A percentile compares a stretch with the other conserved stretches of the same genome.
phyloP scores from a whole-genome alignment of 202 grass and related monocot species.

The Setaria viridis region DNA sequence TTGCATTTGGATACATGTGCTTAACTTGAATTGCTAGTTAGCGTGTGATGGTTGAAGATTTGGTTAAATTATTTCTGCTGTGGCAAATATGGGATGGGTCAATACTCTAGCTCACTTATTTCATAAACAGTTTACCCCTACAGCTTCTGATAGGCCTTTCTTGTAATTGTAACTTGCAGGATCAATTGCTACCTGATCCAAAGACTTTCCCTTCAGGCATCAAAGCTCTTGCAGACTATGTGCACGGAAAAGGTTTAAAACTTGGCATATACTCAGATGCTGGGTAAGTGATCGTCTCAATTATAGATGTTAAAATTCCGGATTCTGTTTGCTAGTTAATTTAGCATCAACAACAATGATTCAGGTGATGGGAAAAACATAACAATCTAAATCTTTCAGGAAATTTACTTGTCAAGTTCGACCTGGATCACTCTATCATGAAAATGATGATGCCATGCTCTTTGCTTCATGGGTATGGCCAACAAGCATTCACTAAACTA shows the following conservation, averaged over 20 bases:
- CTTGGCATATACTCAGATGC: conserved; percentile 98
- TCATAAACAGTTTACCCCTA: not conserved
- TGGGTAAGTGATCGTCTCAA: conserved; percentile 55
- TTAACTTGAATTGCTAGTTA: not conserved
- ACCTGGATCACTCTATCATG: conserved; percentile 86
- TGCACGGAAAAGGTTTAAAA: conserved; percentile 85
- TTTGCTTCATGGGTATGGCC: conserved; percentile 91
- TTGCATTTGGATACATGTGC: not conserved
- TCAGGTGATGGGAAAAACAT: conserved; percentile 7
- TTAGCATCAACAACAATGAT: conserved; percentile 4
- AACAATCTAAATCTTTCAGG: conserved; percentile 63
- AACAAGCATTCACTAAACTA: conserved; percentile 25
- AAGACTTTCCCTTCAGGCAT: conserved; percentile 93
- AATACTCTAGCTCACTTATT: not conserved
- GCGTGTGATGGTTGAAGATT: not conserved
- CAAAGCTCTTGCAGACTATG: conserved; percentile 91
- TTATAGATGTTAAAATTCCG: conserved; percentile 5
- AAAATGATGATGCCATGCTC: conserved; percentile 70
- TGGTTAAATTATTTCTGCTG: not conserved
- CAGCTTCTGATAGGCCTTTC: conserved; percentile 11
- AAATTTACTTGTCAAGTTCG: conserved; percentile 89
- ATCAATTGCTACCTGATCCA: conserved; percentile 79
- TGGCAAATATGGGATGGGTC: not conserved
- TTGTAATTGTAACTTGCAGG: conserved; percentile 58
- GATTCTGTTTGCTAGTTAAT: conserved; percentile 14